phyloP scores from a whole-genome alignment of 2,329 filamentous ascomycete genomes.

The Penicillium brevicompactum region DNA sequence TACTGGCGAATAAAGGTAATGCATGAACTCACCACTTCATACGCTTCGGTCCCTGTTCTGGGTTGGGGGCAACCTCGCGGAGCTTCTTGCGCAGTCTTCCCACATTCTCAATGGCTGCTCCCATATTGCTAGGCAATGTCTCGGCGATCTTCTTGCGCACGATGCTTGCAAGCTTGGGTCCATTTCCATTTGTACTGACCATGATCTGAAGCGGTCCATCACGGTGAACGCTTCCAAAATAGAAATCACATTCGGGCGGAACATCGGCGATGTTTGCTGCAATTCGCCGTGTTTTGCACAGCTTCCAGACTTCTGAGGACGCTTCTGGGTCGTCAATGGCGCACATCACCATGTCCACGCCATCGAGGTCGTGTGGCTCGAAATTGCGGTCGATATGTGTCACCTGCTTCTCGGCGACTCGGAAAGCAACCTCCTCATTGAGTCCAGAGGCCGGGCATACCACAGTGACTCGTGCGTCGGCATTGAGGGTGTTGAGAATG shows the following conservation, averaged over 20 bases:
- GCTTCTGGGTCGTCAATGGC: constrained; percentile 91
- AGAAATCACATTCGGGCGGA: constrained; percentile 95
- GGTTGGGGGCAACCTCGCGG: constrained; percentile 71
- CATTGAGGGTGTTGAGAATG: constrained; percentile 91
- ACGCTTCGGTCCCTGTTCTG: constrained; percentile 76
- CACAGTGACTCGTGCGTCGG: constrained; percentile 86
- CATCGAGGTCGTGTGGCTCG: constrained; percentile 81
- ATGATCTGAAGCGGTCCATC: constrained; percentile 96
- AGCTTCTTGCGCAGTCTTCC: constrained; percentile 78
- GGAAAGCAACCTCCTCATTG: constrained; percentile 84
- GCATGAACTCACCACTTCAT: constrained; percentile 76
- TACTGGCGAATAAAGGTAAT: not conserved
- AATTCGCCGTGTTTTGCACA: constrained; percentile 82
- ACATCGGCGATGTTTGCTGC: constrained; percentile 97
- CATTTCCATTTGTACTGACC: constrained; percentile 98
- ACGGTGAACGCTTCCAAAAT: constrained; percentile 93
- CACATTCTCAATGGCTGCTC: constrained; percentile 81
- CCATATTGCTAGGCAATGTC: constrained; percentile 74
- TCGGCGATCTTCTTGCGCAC: constrained; percentile 80
- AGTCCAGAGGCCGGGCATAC: constrained; percentile 78
- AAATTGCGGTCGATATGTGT: constrained; percentile 81
- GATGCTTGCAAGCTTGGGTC: constrained; percentile 84
- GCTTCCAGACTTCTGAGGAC: constrained; percentile 88
- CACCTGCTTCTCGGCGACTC: constrained; percentile 74
- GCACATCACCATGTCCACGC: constrained; percentile 82